Base-by-base conservation (phyloP, 768 basidiomycete species). In the Pulveroboletus frians region DNA sequence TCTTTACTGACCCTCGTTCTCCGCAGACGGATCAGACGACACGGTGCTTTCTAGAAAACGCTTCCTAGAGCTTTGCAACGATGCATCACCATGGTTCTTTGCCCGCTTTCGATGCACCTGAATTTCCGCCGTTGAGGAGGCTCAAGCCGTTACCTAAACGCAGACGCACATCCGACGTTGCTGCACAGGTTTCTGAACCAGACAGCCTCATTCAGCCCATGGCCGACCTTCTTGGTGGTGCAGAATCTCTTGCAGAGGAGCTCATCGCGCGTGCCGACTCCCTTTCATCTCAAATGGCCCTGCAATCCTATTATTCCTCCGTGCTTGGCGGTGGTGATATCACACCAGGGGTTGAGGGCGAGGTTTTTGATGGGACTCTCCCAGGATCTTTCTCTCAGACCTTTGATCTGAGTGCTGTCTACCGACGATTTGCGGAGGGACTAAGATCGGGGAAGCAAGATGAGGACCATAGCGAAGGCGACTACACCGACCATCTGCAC, bases 121-220 rank as follows among this genome's bases (percentile, higher is more conserved):
- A 84, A 60, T 78, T 82, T 63, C 78, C 79, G 37, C 66, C 77
- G 34, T 69, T 81, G 45, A 76, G 87, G 56, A 73, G 81, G 54
- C 76, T 88, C 59, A 89, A 88, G 63, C 88, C 88, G 35, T 75
- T 88, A 36, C 87, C 88, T 23, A 88, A 88, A 70, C 79, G 88
- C 56, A 76, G 83, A 53, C 79, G 83, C 52, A 83, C 78, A 21
- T 71, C 74, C 38, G 69, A 65, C 54, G 30, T 50, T 18, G 58
- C 41, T 55, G 55, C 56, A 54, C 66, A 53, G 39, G 51, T 46
- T 50, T 55, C 64, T 36, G 56, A 47, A 41, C 55, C 58, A 46
- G 58, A 60, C 62, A 51, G 60, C 67, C 53, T 62, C 53, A 55
- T 63, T 46, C 64, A 53, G 30, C 61, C 60, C 59, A 62, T 63